Evolutionary conservation across 805 yeast species (phyloP), one percentile per base, ranked within the genome.

Genomic region (Kazachstania psychrophila): DNA sequence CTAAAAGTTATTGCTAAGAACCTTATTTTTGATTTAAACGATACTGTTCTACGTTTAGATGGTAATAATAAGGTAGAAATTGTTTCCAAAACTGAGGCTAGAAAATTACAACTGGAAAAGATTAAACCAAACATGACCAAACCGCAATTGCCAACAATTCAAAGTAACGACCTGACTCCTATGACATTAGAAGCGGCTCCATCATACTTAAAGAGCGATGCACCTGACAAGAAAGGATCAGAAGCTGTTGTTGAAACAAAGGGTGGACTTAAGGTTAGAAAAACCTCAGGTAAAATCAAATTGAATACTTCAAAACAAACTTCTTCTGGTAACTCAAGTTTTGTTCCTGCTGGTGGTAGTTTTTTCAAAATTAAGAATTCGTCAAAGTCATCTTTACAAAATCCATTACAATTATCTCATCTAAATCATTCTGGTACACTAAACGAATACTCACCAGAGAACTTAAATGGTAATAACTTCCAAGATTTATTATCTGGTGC

Each of bases 401-500:
- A 49, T 18, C 37, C 54, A 16, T 25, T 40, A 18, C 43, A 46
- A 20, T 45, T 39, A 32, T 43, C 40, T 34, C 42, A 44, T 27
- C 39, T 48, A 18, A 41, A 37, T 34, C 35, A 28, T 24, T 33
- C 41, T 8, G 31, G 26, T 12, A 19, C 15, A 5, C 23, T 40
- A 5, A 23, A 41, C 17, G 48, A 45, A 19, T 37, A 39, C 11
- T 39, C 40, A 7, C 33, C 48, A 25, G 42, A 46, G 29, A 33
- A 36, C 38, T 15, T 15, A 11, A 39, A 42, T 7, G 47, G 42
- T 25, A 38, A 36, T 19, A 46, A 44, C 27, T 56, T 51, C 35
- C 59, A 54, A 39, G 62, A 54, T 34, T 39, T 59, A 27, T 48
- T 57, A 12, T 62, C 65, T 5, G 70, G 79, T 3, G 75, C 85